Evolutionary conservation across 2,329 filamentous ascomycete genomes (phyloP), one percentile per base, ranked within the genome.

Genomic region (Fusarium chaquense): DNA sequence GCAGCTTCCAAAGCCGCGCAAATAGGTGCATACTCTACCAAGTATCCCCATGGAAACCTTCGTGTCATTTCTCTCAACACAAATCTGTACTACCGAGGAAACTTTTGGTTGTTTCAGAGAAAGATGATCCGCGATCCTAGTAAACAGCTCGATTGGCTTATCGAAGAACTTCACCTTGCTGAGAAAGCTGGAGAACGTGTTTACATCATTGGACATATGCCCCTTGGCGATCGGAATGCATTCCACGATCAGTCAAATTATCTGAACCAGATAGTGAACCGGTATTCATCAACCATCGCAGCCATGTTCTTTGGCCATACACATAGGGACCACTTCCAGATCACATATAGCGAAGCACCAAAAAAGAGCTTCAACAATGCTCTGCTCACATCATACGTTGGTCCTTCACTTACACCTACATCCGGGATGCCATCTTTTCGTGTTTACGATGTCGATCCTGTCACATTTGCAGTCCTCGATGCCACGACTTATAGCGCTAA

Each of bases 41-140:
- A 80, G 50, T 79, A 84, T 46, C 78, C 82, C 7, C 71, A 76
- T 30, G 81, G 79, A 20, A 85, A 86, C 63, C 78, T 89, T 28
- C 82, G 85, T 26, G 77, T 90, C 70, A 88, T 89, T 72, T 87
- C 86, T 6, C 79, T 89, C 70, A 89, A 87, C 79, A 88, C 85
- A 20, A 87, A 89, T 74, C 76, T 88, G 64, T 88, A 85, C 77
- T 89, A 89, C 75, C 82, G 81, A n/a, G 77, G 83, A 64, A 89
- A 90, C 78, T 87, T 85, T 73, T 86, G 83, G 78, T 75, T 86
- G 36, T 89, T 87, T 70, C 80, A 84, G 65, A 80, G 83, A 46
- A 78, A 81, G 1, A 83, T 86, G 79, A 76, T 84, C 46, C 76
- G 75, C 15, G 86, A 89, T 70, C 86, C 86, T 4, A 82, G 82